Evolutionary conservation across 2,329 filamentous ascomycete genomes (phyloP).

Genomic region (Huntiella abstrusa): DNA sequence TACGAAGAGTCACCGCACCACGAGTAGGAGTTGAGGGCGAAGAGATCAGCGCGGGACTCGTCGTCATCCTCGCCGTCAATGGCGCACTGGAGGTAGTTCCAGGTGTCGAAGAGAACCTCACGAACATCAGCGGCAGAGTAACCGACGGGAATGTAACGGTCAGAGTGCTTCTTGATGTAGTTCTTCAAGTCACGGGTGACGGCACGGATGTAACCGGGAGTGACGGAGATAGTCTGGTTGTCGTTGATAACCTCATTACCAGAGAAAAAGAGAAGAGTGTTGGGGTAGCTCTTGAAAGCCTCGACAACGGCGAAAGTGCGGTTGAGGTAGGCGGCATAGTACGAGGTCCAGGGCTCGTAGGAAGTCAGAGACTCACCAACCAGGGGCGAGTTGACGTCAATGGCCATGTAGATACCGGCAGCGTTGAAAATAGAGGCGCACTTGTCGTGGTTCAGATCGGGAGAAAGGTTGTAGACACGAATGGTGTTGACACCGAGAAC

Average conservation of each 20-base stretch:
- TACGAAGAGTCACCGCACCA: conserved; percentile 51
- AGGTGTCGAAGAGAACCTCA: conserved; percentile 51
- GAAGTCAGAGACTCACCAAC: conserved; percentile 37
- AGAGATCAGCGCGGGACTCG: conserved; percentile 51
- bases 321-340: conserved; percentile 42
- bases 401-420: conserved; percentile 49
- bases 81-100: conserved; percentile 56
- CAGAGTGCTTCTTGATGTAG: conserved; percentile 53
- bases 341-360: conserved; percentile 36
- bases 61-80: conserved; percentile 33
- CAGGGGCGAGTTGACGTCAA: conserved; percentile 49
- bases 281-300: conserved; percentile 47
- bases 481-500: conserved; percentile 46
- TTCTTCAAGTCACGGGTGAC: conserved; percentile 65
- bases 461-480: conserved; percentile 51
- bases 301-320: conserved; percentile 48
- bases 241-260: conserved; percentile 64
- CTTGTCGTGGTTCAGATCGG: conserved; percentile 45
- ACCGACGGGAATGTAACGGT: conserved; percentile 53
- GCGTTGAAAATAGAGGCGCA: conserved; percentile 51
- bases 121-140: conserved; percentile 71
- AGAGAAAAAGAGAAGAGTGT: conserved; percentile 55
- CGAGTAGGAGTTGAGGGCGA: conserved; percentile 56
- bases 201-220: conserved; percentile 54
- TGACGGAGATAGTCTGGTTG: conserved; percentile 35